Base-by-base conservation (phyloP, 495 filamentous ascomycete genomes). In the Aspergillus homomorphus region DNA sequence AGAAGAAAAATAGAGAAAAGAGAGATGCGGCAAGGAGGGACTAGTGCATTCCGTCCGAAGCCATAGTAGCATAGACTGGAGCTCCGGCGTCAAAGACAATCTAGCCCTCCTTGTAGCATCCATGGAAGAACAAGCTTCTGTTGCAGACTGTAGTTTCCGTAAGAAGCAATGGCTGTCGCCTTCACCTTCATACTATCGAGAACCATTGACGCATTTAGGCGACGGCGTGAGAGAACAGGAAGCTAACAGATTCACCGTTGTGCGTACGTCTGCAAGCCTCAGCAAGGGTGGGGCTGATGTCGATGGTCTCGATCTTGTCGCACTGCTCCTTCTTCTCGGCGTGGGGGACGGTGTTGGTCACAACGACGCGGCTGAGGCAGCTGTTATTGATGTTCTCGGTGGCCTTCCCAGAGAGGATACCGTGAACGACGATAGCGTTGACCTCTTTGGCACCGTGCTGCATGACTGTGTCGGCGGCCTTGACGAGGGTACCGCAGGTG, bases 291-390 rank as follows among this genome's bases (percentile, higher is more conserved):
- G 92, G 90, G 71, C 88, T 89, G 62, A 98, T 89, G 75, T 98
- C 93, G 67, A 98, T 96, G 24, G 91, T 92, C 64, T 89, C 82
- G 43, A 98, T 79, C 73, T 87, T 89, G 59, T 83, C 79, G 68
- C 94, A 98, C 26, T 66, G 61, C 69, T 85, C 84, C 68, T 88
- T 86, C 70, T 76, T 76, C 49, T 78, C 97, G 66, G 89, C 89
- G 56, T 96, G 84, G 42, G 93, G 93, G 24, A 98, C 91, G n/a
- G 92, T 98, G 75, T 98, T 98, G 28, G 95, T 98, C 52, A 97
- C 93, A 15, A 98, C 91, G 7, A 98, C 72, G 56, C 85, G 86
- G 57, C 77, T 84, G 62, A 98, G 73, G 30, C 75, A 70, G 69
- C 91, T 96, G 60, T 82, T 82, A 71, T 98, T 97, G 58, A 98